A percentile compares a stretch with the other conserved stretches of the same genome.
Evolutionary conservation across 768 basidiomycete species (phyloP).

Genomic region (Lentinus brumalis): DNA sequence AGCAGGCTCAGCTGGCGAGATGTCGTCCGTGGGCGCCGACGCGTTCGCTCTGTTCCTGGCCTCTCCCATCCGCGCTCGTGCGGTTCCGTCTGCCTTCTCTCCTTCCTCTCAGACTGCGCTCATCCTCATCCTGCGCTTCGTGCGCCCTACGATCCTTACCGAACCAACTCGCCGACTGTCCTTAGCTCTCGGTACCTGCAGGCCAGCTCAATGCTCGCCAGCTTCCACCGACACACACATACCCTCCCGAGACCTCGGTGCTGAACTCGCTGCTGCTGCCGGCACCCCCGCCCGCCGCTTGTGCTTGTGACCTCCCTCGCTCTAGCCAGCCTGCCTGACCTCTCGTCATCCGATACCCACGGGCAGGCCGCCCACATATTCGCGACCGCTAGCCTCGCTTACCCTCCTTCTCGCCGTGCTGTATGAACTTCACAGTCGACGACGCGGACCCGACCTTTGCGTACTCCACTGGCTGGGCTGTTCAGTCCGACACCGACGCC

Average conservation of each 20-base stretch:
- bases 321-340: neutral
- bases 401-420: neutral
- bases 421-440: slow-evolving; percentile 33
- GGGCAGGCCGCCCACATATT: neutral
- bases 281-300: neutral
- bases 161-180: slow-evolving; percentile 6
- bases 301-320: neutral
- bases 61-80: too few species aligned
- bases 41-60: too few species aligned
- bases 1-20: too few species aligned
- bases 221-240: neutral
- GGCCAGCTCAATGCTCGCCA: neutral
- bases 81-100: neutral
- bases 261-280: neutral
- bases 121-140: neutral
- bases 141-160: neutral
- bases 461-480: slow-evolving; percentile 28
- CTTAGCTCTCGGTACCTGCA: neutral
- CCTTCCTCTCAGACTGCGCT: neutral
- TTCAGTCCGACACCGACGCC: slow-evolving; percentile 25
- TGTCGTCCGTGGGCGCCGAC: too few species aligned
- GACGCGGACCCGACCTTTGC: slow-evolving; percentile 27
- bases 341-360: neutral
- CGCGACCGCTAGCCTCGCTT: neutral
- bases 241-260: neutral